phyloP scores from a whole-genome alignment of 805 yeast genomes.

The Candida nemodendra region DNA sequence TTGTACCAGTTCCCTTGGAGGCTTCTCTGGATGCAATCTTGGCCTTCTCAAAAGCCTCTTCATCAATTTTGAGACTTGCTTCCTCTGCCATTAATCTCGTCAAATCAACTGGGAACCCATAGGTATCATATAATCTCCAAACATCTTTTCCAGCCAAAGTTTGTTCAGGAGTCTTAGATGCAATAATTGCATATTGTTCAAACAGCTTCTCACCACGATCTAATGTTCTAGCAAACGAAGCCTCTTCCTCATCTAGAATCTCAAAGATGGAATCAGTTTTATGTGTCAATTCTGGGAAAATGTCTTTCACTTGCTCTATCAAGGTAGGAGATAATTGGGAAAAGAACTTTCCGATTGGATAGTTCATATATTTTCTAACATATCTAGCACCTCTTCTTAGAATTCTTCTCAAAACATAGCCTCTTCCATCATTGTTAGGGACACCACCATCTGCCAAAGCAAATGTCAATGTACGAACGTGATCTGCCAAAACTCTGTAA shows the following conservation, averaged over 20 bases:
- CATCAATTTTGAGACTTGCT: constrained; percentile 89
- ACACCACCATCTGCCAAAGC: constrained; percentile 99
- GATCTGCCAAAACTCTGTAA: constrained; percentile 97
- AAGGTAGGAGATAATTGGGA: constrained; percentile 90
- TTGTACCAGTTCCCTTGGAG: constrained; percentile 77
- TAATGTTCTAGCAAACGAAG: constrained; percentile 89
- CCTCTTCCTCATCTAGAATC: constrained; percentile 94
- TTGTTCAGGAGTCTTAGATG: constrained; percentile 71
- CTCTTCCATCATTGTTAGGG: constrained; percentile 99
- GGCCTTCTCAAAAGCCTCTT: constrained; percentile 88
- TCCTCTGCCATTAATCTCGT: constrained; percentile 99
- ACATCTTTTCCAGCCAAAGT: constrained; percentile 90
- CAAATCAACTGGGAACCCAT: constrained; percentile 98
- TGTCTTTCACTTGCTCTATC: constrained; percentile 79
- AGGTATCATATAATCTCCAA: constrained; percentile 97
- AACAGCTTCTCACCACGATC: constrained; percentile 97
- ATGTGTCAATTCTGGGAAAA: constrained; percentile 87
- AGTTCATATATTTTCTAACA: constrained; percentile 93
- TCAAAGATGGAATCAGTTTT: constrained; percentile 77
- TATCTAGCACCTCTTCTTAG: constrained; percentile 97
- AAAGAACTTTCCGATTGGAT: constrained; percentile 93
- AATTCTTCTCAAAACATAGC: constrained; percentile 95
- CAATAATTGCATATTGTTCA: constrained; percentile 86
- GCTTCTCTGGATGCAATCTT: constrained; percentile 89
- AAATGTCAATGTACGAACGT: constrained; percentile 93